phyloP scores from a whole-genome alignment of 768 basidiomycete species.

The Termitomyces sp. region DNA sequence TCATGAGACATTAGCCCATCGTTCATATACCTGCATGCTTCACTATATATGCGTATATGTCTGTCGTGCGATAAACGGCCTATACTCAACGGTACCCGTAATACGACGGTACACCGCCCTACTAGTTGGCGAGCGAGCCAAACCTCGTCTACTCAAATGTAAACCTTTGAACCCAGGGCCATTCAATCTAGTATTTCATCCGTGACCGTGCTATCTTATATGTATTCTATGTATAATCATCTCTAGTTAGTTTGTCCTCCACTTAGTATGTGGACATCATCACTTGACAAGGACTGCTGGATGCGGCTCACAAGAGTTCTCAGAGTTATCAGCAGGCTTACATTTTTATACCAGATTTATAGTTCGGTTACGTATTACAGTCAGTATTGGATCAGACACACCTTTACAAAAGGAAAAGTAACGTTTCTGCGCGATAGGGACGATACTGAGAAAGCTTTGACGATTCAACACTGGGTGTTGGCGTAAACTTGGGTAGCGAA shows the following conservation, averaged over 20 bases:
- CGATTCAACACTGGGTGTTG: slow-evolving; percentile 30
- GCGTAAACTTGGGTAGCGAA: slow-evolving; percentile 41
- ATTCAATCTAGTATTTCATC: neutral
- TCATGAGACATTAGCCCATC: too few species aligned
- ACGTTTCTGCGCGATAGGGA: neutral
- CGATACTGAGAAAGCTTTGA: neutral
- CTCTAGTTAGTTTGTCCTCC: too few species aligned
- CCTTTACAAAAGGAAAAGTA: neutral
- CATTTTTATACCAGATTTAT: neutral
- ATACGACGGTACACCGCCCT: too few species aligned
- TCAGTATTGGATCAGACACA: neutral
- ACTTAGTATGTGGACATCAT: neutral
- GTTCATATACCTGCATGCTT: too few species aligned
- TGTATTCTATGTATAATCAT: neutral
- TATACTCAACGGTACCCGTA: too few species aligned
- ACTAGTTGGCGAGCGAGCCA: too few species aligned
- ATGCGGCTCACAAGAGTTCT: neutral
- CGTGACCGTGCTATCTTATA: neutral
- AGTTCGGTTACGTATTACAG: neutral
- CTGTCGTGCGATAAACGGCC: too few species aligned
- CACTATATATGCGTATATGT: too few species aligned
- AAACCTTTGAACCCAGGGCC: too few species aligned
- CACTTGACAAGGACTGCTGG: neutral
- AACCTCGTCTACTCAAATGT: too few species aligned
- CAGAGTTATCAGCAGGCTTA: neutral